Evolutionary conservation across 805 yeast genomes (phyloP), one percentile per base, ranked within the genome.

Genomic region (Metschnikowia sp.): DNA sequence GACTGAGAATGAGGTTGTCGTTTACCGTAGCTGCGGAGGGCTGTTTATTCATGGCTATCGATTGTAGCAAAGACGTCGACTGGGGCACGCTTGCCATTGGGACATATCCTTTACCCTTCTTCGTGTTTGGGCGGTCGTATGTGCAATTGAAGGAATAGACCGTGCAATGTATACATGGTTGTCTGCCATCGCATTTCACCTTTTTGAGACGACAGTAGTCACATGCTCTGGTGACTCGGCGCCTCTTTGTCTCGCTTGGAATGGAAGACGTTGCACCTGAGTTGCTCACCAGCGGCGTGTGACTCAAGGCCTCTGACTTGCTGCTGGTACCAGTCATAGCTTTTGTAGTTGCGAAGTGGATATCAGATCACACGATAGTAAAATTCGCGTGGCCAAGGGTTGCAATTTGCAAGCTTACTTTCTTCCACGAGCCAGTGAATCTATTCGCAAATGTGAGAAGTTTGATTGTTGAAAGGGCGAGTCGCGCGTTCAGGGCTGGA

Each of bases 131-230:
- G 58, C 87, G 88, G 59, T 86, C 87, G 62, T 89, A 89, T 0
- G 95, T 81, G 66, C 97, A 89, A 48, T 81, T 85, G 64, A 86
- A 87, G 18, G 88, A 81, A 66, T 88, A 90, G 1, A 88, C 96
- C 1, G 96, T 86, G 62, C 96, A 89, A 63, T 83, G 88, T 31
- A 80, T 77, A 63, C 95, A 86, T 1, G 92, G 94, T 56, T 78
- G 84, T 56, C 78, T 77, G 4, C 92, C 94, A 61, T 85, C 90
- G 65, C 95, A 86, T 60, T 84, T 83, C 52, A 85, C 88, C 60
- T 86, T 86, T 65, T 84, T 85, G 64, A 77, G 78, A 18, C 92
- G 75, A 62, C 94, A 86, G 53, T 78, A 82, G 56, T 82, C 86
- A 59, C 94, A 86, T 3, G 94, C 94, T 45, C 88, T 68, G 1